A percentile compares a stretch with the other conserved stretches of the same genome.
Conservation (phyloP, 495 filamentous ascomycete genomes). For the Podospora conica region DNA sequence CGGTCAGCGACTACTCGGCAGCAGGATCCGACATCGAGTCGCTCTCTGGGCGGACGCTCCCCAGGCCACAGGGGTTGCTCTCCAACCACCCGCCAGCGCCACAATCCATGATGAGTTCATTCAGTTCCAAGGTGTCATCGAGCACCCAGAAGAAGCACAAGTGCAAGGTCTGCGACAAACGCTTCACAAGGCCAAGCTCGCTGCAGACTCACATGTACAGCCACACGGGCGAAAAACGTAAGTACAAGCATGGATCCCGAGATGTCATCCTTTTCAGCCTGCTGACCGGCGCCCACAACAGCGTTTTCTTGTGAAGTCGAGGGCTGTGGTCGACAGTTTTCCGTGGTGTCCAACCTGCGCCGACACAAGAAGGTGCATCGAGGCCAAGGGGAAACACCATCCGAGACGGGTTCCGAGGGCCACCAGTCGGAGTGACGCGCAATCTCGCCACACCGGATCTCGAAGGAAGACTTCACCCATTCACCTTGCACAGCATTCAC, state of each 20-base stretch:
- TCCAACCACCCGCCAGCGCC: slow-evolving; percentile 71
- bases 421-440: slow-evolving; percentile 38
- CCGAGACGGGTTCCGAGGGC: slow-evolving; percentile 46
- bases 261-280: not conserved
- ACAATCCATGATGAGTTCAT: slow-evolving; percentile 97
- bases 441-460: not conserved
- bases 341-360: slow-evolving; percentile 92
- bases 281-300: slow-evolving; percentile 41
- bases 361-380: slow-evolving; percentile 96
- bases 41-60: slow-evolving; percentile 69
- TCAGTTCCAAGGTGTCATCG: slow-evolving; percentile 93
- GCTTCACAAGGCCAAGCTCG: slow-evolving; percentile 93
- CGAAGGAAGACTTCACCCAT: slow-evolving; percentile 5
- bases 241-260: slow-evolving; percentile 38
- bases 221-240: slow-evolving; percentile 98
- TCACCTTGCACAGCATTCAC: slow-evolving; percentile 14
- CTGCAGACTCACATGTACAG: slow-evolving; percentile 99
- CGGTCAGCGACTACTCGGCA: slow-evolving; percentile 92
- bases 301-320: slow-evolving; percentile 93
- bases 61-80: slow-evolving; percentile 67
- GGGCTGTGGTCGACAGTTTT: slow-evolving; percentile 94
- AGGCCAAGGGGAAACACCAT: slow-evolving; percentile 53
- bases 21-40: slow-evolving; percentile 81
- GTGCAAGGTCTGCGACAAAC: slow-evolving; percentile 99
- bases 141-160: slow-evolving; percentile 99